A percentile compares a stretch with the other conserved stretches of the same genome.
Evolutionary conservation across 1,139 yeast species (phyloP).

Genomic region (Sugiyamaella novakii): DNA sequence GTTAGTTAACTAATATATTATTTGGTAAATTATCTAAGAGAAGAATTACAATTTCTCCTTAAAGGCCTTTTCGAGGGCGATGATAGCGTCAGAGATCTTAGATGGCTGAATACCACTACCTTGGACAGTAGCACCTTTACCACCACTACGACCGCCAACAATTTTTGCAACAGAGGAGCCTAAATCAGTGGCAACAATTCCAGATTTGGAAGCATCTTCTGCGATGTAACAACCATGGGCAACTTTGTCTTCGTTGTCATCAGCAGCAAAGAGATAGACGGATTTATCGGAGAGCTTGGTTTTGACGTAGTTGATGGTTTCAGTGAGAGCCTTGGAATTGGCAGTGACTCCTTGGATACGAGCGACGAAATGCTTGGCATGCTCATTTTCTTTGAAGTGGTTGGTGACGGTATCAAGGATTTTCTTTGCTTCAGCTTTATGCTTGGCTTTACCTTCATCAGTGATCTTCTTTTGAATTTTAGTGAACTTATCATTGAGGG

Average conservation of each 20-base stretch:
- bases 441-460: slow-evolving; percentile 83
- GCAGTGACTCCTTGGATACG: slow-evolving; percentile 66
- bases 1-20: slow-evolving; percentile 2
- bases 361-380: slow-evolving; percentile 60
- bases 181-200: slow-evolving; percentile 73
- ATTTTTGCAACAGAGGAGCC: slow-evolving; percentile 68
- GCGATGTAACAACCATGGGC: slow-evolving; percentile 95
- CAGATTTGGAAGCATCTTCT: slow-evolving; percentile 68
- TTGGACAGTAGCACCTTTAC: slow-evolving; percentile 94
- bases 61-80: slow-evolving; percentile 62
- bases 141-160: slow-evolving; percentile 98
- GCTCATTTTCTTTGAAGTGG: slow-evolving; percentile 58
- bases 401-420: slow-evolving; percentile 76
- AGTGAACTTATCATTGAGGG: slow-evolving; percentile 70
- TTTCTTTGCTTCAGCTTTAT: slow-evolving; percentile 83
- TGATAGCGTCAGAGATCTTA: slow-evolving; percentile 72
- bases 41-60: slow-evolving; percentile 25
- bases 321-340: slow-evolving; percentile 92
- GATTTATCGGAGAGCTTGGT: slow-evolving; percentile 74
- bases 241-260: slow-evolving; percentile 63
- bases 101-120: slow-evolving; percentile 89
- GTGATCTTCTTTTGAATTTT: slow-evolving; percentile 82
- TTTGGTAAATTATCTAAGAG: not conserved
- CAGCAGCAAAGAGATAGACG: slow-evolving; percentile 80
- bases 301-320: slow-evolving; percentile 84